Evolutionary conservation across 2,329 filamentous ascomycete species (phyloP).

Genomic region (Sclerotinia spermophila): DNA sequence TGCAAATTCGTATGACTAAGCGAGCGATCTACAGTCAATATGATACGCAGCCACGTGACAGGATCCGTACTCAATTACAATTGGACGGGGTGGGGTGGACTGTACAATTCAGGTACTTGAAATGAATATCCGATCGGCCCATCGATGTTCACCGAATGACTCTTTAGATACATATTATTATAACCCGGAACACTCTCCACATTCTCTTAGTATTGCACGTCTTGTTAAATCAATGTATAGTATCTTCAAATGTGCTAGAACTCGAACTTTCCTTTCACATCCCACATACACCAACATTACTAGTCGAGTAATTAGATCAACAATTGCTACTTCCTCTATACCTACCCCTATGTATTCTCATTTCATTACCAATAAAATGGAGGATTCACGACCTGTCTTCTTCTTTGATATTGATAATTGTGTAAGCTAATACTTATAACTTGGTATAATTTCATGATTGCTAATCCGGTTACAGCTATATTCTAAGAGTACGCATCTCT

Average conservation of each 20-base stretch:
- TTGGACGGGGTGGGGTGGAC: too few species aligned
- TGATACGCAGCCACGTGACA: not conserved
- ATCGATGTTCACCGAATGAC: conserved; percentile 1
- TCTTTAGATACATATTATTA: not conserved
- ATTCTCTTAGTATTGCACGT: not conserved
- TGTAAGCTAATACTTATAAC: conserved; percentile 79
- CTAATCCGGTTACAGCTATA: conserved; percentile 57
- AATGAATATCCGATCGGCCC: not conserved
- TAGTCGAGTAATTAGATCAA: conserved; percentile 12
- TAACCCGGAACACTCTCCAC: not conserved
- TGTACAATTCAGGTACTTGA: not conserved
- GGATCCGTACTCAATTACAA: not conserved
- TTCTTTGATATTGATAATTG: conserved; percentile 99
- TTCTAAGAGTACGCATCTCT: conserved; percentile 60
- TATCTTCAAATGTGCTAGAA: conserved; percentile 10
- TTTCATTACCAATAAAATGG: conserved; percentile 19
- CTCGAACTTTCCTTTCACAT: not conserved
- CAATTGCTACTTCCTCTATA: not conserved
- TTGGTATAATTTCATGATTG: conserved; percentile 32
- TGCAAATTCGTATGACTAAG: not conserved
- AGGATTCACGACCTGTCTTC: conserved; percentile 49
- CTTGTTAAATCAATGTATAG: not conserved
- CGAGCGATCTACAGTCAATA: not conserved
- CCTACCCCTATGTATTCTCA: not conserved
- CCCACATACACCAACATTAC: not conserved